A percentile compares a stretch with the other conserved stretches of the same genome.
Evolutionary conservation across 768 basidiomycete species (phyloP).

Genomic region (Pleurotus citrinopileatus): DNA sequence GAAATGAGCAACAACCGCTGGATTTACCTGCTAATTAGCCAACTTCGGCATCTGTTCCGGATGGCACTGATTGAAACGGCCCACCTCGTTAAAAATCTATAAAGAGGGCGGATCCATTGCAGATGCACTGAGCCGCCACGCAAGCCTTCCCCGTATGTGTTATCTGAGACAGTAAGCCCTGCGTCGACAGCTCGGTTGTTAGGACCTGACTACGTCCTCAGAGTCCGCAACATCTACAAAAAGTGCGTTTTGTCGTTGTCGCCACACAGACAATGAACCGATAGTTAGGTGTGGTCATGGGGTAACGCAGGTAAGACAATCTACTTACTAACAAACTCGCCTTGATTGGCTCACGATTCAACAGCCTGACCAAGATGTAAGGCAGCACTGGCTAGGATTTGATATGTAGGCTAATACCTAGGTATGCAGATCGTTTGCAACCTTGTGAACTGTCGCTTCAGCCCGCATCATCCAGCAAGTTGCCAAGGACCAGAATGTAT

Average conservation of each 20-base stretch:
- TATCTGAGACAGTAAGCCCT: constrained; percentile 61
- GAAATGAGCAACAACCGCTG: neutral
- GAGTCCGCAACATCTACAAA: constrained; percentile 56
- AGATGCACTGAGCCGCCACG: constrained; percentile 10
- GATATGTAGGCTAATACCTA: constrained; percentile 4
- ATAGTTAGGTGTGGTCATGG: constrained; percentile 51
- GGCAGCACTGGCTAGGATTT: neutral
- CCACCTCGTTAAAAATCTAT: neutral
- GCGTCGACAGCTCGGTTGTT: too few relatives aligned
- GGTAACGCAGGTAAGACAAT: constrained; percentile 40
- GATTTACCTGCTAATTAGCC: neutral
- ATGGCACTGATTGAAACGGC: neutral
- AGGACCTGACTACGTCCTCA: too few relatives aligned
- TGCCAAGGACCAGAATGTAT: constrained; percentile 53
- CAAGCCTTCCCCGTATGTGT: constrained; percentile 40
- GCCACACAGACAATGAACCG: neutral
- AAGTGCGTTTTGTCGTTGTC: constrained; percentile 31
- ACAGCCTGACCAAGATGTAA: constrained; percentile 61
- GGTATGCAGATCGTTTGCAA: constrained; percentile 59
- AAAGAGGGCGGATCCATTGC: neutral
- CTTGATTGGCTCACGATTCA: neutral
- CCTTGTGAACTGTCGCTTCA: constrained; percentile 60
- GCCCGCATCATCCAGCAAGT: constrained; percentile 46
- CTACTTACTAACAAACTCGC: neutral
- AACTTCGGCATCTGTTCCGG: constrained; percentile 7